Evolutionary conservation across 345 rosid genomes (phyloP).

Genomic region (Gossypium arboreum): DNA sequence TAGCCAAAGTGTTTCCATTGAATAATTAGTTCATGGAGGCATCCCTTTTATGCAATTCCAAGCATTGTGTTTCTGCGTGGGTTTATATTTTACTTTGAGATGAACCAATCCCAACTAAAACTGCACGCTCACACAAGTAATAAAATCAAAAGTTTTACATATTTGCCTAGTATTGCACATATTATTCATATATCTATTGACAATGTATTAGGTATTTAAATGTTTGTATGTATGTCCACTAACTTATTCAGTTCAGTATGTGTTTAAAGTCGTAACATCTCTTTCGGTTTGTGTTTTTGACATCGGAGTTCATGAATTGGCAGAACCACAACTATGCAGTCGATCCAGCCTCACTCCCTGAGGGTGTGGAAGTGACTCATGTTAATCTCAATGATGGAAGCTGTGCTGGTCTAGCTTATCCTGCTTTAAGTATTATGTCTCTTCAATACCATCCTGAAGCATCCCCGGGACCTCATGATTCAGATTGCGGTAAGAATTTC

Average conservation of each 20-base stretch:
- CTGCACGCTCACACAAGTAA: neutral
- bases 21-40: neutral
- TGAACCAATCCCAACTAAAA: neutral
- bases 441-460: slow-evolving; percentile 98
- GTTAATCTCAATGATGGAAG: slow-evolving; percentile 92
- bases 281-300: neutral
- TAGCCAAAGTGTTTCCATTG: neutral
- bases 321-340: slow-evolving; percentile 98
- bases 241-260: neutral
- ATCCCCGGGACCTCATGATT: slow-evolving; percentile 97
- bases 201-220: neutral
- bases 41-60: neutral
- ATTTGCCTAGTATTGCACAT: too few relatives aligned
- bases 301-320: slow-evolving; percentile 15
- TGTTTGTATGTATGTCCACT: neutral
- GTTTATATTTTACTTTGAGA: neutral
- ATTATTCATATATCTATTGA: neutral
- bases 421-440: slow-evolving; percentile 70
- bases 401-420: slow-evolving; percentile 91
- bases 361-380: slow-evolving; percentile 86
- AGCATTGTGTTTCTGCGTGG: neutral
- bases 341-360: slow-evolving; percentile 82
- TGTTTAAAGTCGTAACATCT: neutral
- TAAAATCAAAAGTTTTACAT: neutral
- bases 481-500: slow-evolving; percentile 54